These are phyloP conservation scores for Hygrophorus pudorinus DNA, from an alignment of 768 basidiomycete genomes.

Conservation along the genomic window DNA sequence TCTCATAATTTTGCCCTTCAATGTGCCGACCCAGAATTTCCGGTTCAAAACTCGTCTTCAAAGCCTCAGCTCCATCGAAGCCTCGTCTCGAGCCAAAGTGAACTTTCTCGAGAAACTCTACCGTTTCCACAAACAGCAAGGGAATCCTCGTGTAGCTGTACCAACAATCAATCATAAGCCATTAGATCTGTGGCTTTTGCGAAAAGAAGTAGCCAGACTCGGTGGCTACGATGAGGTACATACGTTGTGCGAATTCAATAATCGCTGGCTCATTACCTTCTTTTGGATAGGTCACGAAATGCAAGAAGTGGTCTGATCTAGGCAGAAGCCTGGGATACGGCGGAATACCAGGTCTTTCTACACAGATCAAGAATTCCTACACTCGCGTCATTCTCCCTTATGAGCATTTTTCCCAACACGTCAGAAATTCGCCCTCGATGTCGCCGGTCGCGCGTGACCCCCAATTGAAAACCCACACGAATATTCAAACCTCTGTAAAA, in stretches of 20 bases:
- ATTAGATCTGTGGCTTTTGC: slow-evolving; percentile 86
- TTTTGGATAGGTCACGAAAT: slow-evolving; percentile 59
- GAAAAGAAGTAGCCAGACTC: slow-evolving; percentile 82
- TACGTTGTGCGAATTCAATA: slow-evolving; percentile 8
- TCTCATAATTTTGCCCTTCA: slow-evolving; percentile 10
- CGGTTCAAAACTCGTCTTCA: slow-evolving; percentile 95
- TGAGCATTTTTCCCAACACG: slow-evolving; percentile 78
- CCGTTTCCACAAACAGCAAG: slow-evolving; percentile 93
- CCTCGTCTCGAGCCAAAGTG: slow-evolving; percentile 90
- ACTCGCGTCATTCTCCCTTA: slow-evolving; percentile 90
- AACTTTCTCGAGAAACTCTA: slow-evolving; percentile 97
- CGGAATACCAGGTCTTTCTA: slow-evolving; percentile 71
- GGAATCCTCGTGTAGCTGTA: slow-evolving; percentile 81
- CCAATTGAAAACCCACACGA: slow-evolving; percentile 42
- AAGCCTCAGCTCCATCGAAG: slow-evolving; percentile 93
- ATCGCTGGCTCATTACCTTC: slow-evolving; percentile 13
- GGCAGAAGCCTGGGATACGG: slow-evolving; percentile 77
- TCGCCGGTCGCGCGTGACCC: slow-evolving; percentile 37
- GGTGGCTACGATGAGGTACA: slow-evolving; percentile 85
- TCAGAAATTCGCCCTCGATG: slow-evolving; percentile 50
- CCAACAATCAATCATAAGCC: slow-evolving; percentile 91
- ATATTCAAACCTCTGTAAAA: slow-evolving; percentile 32
- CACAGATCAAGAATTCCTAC: slow-evolving; percentile 87
- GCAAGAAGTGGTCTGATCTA: slow-evolving; percentile 83
- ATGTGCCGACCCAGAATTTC: slow-evolving; percentile 47